A percentile compares a stretch with the other conserved stretches of the same genome.
These are phyloP conservation scores for Delphinella strobiligena DNA, from an alignment of 2,329 filamentous ascomycete genomes.

Conservation along the genomic window DNA sequence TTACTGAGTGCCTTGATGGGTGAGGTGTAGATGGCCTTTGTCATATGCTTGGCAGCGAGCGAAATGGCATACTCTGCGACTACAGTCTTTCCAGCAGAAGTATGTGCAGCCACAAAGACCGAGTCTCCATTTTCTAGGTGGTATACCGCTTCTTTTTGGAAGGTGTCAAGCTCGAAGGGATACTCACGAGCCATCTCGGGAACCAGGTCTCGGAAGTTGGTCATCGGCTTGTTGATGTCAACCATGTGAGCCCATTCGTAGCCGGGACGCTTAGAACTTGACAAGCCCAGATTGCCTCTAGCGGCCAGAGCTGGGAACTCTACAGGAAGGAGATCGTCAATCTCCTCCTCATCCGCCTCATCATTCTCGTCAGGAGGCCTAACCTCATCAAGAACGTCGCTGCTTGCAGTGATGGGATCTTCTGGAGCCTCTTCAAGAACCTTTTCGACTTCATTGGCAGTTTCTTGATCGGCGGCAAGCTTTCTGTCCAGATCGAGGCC, in stretches of 20 bases:
- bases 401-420: slow-evolving; percentile 17
- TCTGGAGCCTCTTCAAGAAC: slow-evolving; percentile 37
- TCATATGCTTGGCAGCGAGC: slow-evolving; percentile 95
- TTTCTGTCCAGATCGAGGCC: slow-evolving; percentile 63
- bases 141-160: slow-evolving; percentile 97
- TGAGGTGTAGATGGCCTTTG: slow-evolving; percentile 97
- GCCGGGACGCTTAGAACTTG: slow-evolving; percentile 60
- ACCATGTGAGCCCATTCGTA: slow-evolving; percentile 98
- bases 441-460: slow-evolving; percentile 57
- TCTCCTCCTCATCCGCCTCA: slow-evolving; percentile 43
- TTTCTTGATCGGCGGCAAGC: slow-evolving; percentile 39
- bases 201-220: slow-evolving; percentile 88
- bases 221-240: slow-evolving; percentile 81
- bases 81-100: slow-evolving; percentile 94
- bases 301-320: slow-evolving; percentile 90
- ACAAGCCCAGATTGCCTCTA: slow-evolving; percentile 60
- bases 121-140: slow-evolving; percentile 94
- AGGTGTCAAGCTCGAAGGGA: slow-evolving; percentile 95
- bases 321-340: slow-evolving; percentile 78
- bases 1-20: slow-evolving; percentile 98
- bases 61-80: slow-evolving; percentile 98
- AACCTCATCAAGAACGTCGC: slow-evolving; percentile 33
- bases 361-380: slow-evolving; percentile 20
- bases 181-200: slow-evolving; percentile 93
- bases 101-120: slow-evolving; percentile 95